Base-by-base conservation (phyloP, 768 basidiomycete species). In the Tulasnella sp. region DNA sequence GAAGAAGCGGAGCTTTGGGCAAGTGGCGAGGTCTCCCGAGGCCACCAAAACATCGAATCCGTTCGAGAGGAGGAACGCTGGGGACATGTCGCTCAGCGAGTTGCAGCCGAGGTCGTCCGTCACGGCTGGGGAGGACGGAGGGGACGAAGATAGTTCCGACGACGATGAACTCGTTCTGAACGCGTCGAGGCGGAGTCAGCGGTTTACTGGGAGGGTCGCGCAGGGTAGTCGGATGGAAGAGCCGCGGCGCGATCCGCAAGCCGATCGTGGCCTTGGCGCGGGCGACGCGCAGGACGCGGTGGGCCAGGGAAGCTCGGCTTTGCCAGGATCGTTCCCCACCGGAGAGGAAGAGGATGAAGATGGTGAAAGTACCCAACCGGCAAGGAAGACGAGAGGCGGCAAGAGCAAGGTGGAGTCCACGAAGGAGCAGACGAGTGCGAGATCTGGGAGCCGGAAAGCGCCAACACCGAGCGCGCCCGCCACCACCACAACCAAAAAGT, bases 91-190 rank as follows among this genome's bases (percentile, higher is more conserved):
- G 37, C 22, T 79, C 60, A 72, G 78, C 42, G 72, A 79, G 69
- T 42, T 75, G 40, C 64, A 50, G 64, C 40, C 42, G 34, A 46
- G 58, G 22, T 11, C 8, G 22, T 31, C 58, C 24, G n/a, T 22
- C 3, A 24, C 24, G 18, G 16, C 22, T n/a, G 58, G 28, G 78
- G 72, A 24, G 28, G 46, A 34, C 8, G 42, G 20, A 34, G 72
- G 28, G 60, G 60, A 78, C 60, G 77, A 78, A 28, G 58, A 44
- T 28, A 58, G 72, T 42, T 41, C 41, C 31, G 60, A 72, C 41
- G 78, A 79, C 72, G 64, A 79, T n/a, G 78, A 79, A 12, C 11
- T 77, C 22, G 76, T 77, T 22, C 16, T 77, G 48, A 77, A 78
- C n/a, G 58, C 46, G 12, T 40, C 48, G n/a, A 28, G 77, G 31